Conservation (phyloP, 1,139 yeast species). For the Debaryomyces psychrophilus region DNA sequence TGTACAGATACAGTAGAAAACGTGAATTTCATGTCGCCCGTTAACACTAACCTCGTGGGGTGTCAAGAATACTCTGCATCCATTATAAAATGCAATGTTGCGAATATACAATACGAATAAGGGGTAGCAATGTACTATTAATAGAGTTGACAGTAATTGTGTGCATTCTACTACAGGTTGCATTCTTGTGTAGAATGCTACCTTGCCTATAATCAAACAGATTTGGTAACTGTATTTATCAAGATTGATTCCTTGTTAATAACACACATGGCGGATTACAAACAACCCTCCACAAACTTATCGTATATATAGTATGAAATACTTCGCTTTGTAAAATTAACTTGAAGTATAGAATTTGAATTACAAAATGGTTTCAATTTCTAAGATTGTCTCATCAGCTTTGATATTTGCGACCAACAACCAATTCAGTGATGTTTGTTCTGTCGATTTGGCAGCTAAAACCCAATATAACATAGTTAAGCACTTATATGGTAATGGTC, state of each 20-base stretch:
- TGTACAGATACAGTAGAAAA: too few relatives aligned
- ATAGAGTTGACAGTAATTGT: background rate
- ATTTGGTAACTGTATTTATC: background rate
- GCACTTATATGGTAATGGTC: slow-evolving; percentile 40
- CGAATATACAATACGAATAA: background rate
- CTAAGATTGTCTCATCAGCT: slow-evolving; percentile 30
- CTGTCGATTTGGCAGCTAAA: slow-evolving; percentile 32
- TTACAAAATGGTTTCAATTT: slow-evolving; percentile 31
- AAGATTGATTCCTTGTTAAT: background rate
- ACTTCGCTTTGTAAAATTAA: background rate
- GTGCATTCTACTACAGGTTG: background rate
- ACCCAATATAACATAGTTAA: slow-evolving; percentile 36
- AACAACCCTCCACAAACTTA: background rate
- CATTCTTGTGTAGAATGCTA: background rate
- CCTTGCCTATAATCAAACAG: background rate
- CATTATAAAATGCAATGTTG: background rate
- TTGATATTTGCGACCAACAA: slow-evolving; percentile 30
- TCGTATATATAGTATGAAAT: background rate
- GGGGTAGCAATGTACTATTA: background rate
- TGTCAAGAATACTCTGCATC: background rate
- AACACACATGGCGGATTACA: background rate
- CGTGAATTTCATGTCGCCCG: too few relatives aligned
- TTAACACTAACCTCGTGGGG: too few relatives aligned
- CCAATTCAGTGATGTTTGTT: slow-evolving; percentile 30
- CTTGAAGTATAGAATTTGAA: background rate